phyloP scores from a whole-genome alignment of 2,329 filamentous ascomycete genomes.

The Tolypocladium tropicale region DNA sequence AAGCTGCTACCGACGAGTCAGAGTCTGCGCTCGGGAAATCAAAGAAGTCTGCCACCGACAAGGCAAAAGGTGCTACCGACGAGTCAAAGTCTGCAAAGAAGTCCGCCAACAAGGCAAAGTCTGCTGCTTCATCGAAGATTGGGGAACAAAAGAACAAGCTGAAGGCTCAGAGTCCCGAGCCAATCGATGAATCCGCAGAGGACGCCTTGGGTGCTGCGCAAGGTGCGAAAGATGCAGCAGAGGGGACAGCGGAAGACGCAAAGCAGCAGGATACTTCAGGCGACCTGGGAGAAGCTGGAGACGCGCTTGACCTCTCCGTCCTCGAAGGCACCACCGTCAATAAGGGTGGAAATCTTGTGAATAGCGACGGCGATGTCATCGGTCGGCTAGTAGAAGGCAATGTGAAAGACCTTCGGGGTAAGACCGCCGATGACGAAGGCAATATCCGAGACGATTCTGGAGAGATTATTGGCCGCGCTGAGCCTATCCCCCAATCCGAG shows the following conservation, averaged over 20 bases:
- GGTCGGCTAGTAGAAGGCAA: slow-evolving; percentile 56
- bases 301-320: slow-evolving; percentile 36
- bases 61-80: too few species aligned
- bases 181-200: background rate
- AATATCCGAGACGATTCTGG: slow-evolving; percentile 63
- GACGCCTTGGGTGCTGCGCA: background rate
- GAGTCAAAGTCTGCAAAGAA: too few species aligned
- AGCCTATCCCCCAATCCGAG: slow-evolving; percentile 38
- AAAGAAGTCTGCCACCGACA: too few species aligned
- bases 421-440: slow-evolving; percentile 54
- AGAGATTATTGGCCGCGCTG: slow-evolving; percentile 55
- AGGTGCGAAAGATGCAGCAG: slow-evolving; percentile 4
- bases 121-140: background rate
- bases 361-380: slow-evolving; percentile 41
- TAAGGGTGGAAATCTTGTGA: slow-evolving; percentile 47
- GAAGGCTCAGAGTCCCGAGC: background rate
- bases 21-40: too few species aligned
- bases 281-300: too few species aligned
- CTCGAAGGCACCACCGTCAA: slow-evolving; percentile 47
- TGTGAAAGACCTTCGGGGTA: slow-evolving; percentile 53
- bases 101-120: background rate
- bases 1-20: too few species aligned
- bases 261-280: too few species aligned
- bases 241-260: slow-evolving; percentile 6
- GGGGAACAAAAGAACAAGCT: background rate